These are phyloP conservation scores for Penicillium aurantiogriseum DNA, from an alignment of 2,329 filamentous ascomycete genomes.

Conservation along the genomic window DNA sequence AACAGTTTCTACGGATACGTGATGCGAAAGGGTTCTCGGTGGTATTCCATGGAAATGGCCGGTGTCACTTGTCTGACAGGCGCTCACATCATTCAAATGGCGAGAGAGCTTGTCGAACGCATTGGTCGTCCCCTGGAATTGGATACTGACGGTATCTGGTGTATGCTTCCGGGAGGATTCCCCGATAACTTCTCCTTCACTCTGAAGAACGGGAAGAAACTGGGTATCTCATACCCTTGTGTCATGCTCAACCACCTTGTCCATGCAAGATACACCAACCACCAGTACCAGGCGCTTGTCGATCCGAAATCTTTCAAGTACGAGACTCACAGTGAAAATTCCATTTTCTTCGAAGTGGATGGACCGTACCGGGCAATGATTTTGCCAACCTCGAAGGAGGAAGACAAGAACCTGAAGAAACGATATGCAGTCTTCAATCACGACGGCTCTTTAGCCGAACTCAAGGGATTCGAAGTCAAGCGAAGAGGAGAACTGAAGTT, in stretches of 20 bases:
- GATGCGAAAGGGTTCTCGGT: slow-evolving; percentile 97
- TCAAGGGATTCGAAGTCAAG: slow-evolving; percentile 98
- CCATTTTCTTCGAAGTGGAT: slow-evolving; percentile 99
- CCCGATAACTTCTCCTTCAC: slow-evolving; percentile 96
- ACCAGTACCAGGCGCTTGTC: slow-evolving; percentile 89
- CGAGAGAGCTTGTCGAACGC: slow-evolving; percentile 85
- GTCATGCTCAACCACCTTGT: slow-evolving; percentile 99
- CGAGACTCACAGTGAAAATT: slow-evolving; percentile 96
- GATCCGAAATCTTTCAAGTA: slow-evolving; percentile 82
- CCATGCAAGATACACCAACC: slow-evolving; percentile 90
- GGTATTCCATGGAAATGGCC: slow-evolving; percentile 99
- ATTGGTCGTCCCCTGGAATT: slow-evolving; percentile 90
- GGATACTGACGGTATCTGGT: slow-evolving; percentile 99
- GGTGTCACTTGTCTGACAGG: slow-evolving; percentile 96
- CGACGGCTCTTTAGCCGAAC: slow-evolving; percentile 87
- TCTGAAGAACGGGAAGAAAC: slow-evolving; percentile 91
- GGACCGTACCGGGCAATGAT: slow-evolving; percentile 98
- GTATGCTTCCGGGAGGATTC: slow-evolving; percentile 93
- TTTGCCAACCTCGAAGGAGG: slow-evolving; percentile 93
- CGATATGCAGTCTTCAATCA: slow-evolving; percentile 99
- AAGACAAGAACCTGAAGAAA: slow-evolving; percentile 99
- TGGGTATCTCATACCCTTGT: slow-evolving; percentile 95
- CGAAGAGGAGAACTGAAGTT: slow-evolving; percentile 95
- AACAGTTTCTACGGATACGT: slow-evolving; percentile 99
- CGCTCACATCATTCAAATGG: slow-evolving; percentile 95